Evolutionary conservation across 257 asterid genomes (phyloP), one percentile per base, ranked within the genome.

Genomic region (Solanum pennellii): DNA sequence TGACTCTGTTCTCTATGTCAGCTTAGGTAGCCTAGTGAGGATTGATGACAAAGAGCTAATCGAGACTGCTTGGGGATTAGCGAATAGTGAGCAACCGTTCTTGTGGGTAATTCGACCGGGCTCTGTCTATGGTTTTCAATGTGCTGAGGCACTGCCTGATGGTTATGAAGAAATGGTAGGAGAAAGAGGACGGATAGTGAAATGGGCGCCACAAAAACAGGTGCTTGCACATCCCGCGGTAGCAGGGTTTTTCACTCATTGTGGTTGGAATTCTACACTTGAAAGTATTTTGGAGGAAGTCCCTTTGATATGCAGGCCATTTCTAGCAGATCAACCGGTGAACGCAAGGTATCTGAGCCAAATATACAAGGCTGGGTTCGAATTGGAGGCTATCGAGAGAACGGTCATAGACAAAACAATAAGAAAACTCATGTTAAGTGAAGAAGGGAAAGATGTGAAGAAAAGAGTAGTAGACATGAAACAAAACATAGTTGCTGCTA

Each of bases 181-280:
- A 9, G 83, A 83, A 42, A 87, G 88, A 37, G 92, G 92, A 3
- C 31, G 66, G 12, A 65, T 90, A 5, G 95, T 93, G 68, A 85
- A 90, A 85, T 93, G 94, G 95, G 92, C 91, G 0, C 95, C 93
- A 2, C 95, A 93, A 69, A 89, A 86, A 88, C 84, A 90, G 75
- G 91, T 93, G 1, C 44, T 91, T 21, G 89, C 91, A 8, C 93
- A 93, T 85, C 82, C 90, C 0, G 89, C 93, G 0, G 89, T 91
- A 5, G 95, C 91, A 15, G 92, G 93, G 0, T 92, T 92, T 85
- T 84, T 90, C 60, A 90, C 87, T 3, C 95, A 93, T 18, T 90
- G 92, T 41, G 93, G 94, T 0, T 93, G 94, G 95, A 93, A 92
- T 59, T 93, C 95, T 76, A 92, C 91, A 3, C 74, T 91, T 27